A percentile compares a stretch with the other conserved stretches of the same genome.
Conservation (phyloP, 2,329 filamentous ascomycete species). For the Torrubiellomyces zombiae region DNA sequence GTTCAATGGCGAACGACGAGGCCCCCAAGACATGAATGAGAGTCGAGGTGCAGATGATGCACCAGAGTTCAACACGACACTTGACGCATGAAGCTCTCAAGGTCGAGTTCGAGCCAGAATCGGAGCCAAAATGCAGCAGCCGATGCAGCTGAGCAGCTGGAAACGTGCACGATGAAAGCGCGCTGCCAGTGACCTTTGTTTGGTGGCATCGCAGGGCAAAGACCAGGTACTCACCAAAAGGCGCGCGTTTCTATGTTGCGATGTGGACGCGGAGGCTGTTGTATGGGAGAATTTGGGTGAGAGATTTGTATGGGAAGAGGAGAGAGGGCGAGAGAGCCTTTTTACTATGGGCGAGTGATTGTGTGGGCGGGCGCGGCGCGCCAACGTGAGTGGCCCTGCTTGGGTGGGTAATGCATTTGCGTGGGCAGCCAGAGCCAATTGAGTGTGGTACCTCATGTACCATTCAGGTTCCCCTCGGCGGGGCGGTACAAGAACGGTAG, state of each 20-base stretch:
- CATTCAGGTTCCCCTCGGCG: no score
- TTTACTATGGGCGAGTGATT: constrained; percentile 51
- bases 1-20: constrained; percentile 2
- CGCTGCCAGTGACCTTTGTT: constrained; percentile 17
- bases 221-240: constrained; percentile 36
- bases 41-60: constrained; percentile 2
- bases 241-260: constrained; percentile 24
- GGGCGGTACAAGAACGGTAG: no score
- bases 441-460: no score
- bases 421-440: no score
- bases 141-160: no score
- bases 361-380: constrained; percentile 24
- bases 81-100: constrained; percentile 5
- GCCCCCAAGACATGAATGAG: constrained; percentile 1
- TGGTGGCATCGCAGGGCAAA: constrained; percentile 10
- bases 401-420: constrained; percentile 8
- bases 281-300: constrained; percentile 37
- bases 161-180: constrained; percentile 3
- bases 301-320: constrained; percentile 46
- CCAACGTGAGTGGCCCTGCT: constrained; percentile 10
- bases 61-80: constrained; percentile 4
- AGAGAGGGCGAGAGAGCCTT: constrained; percentile 38
- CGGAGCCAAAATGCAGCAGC: constrained; percentile 7
- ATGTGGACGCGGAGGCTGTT: constrained; percentile 24
- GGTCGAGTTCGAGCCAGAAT: constrained; percentile 4